phyloP scores from a whole-genome alignment of 2,329 filamentous ascomycete genomes.

The Amphichorda felina region DNA sequence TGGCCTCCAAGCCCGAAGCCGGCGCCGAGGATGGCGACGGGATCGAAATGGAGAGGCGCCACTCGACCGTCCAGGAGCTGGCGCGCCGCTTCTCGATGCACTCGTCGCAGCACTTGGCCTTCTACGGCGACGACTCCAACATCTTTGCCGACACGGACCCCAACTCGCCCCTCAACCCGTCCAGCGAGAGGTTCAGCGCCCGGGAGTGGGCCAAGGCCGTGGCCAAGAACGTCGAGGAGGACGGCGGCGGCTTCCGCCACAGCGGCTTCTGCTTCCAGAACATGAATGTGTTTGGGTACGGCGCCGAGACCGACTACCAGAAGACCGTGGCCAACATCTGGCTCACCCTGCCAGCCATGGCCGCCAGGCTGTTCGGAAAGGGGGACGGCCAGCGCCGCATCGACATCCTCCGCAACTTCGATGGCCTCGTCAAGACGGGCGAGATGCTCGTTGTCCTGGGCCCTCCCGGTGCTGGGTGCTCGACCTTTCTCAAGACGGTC shows the following conservation, averaged over 20 bases:
- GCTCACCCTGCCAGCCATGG: slow-evolving; percentile 10
- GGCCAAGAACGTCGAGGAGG: slow-evolving; percentile 35
- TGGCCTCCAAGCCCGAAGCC: not conserved
- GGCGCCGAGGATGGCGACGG: slow-evolving; percentile 22
- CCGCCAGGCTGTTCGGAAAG: not conserved
- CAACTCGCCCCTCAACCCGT: slow-evolving; percentile 40
- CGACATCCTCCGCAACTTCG: slow-evolving; percentile 37
- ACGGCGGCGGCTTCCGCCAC: slow-evolving; percentile 43
- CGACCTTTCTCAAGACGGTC: slow-evolving; percentile 49
- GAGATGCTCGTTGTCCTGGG: slow-evolving; percentile 47
- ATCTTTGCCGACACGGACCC: slow-evolving; percentile 12
- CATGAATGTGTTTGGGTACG: slow-evolving; percentile 32
- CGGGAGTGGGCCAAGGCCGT: slow-evolving; percentile 50
- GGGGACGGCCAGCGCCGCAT: slow-evolving; percentile 16
- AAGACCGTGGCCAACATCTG: slow-evolving; percentile 20
- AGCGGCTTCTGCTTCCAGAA: slow-evolving; percentile 49
- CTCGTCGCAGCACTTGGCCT: slow-evolving; percentile 18
- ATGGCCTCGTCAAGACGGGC: slow-evolving; percentile 39
- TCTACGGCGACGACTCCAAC: not conserved
- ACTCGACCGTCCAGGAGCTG: slow-evolving; percentile 35
- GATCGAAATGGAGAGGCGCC: slow-evolving; percentile 30
- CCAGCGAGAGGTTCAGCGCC: slow-evolving; percentile 38
- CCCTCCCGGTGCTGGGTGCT: slow-evolving; percentile 45
- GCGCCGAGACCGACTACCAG: slow-evolving; percentile 33
- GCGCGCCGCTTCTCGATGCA: too few relatives aligned